Conservation (phyloP, 176 grass and related monocot genomes). For the Cymbopogon citratus region DNA sequence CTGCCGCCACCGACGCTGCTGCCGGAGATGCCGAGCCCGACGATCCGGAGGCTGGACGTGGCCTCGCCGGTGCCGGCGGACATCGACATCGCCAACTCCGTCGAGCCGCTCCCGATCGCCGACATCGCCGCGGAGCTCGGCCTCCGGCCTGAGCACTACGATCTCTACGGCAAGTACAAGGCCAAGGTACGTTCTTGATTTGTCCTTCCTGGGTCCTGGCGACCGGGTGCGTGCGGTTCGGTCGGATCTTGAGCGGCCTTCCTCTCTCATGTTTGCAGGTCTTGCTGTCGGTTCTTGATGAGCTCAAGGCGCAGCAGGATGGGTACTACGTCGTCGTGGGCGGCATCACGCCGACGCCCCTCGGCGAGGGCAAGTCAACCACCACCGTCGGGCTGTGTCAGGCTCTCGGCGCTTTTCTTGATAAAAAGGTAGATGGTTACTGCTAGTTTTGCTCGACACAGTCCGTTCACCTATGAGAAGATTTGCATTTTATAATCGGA, state of each 20-base stretch:
- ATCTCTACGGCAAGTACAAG: constrained; percentile 97
- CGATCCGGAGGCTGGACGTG: constrained; percentile 76
- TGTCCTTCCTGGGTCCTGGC: not conserved
- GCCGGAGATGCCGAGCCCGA: constrained; percentile 37
- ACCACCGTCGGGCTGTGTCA: constrained; percentile 92
- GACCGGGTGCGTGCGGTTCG: not conserved
- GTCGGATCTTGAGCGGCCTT: not conserved
- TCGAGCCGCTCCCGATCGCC: constrained; percentile 69
- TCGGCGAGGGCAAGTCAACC: constrained; percentile 92
- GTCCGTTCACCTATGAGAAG: not conserved
- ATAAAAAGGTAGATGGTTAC: constrained; percentile 59
- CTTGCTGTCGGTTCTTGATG: constrained; percentile 59
- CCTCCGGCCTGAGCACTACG: constrained; percentile 69
- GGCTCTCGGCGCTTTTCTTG: constrained; percentile 85
- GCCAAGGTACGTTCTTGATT: constrained; percentile 59
- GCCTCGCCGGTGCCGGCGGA: constrained; percentile 78
- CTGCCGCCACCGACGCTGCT: constrained; percentile 6
- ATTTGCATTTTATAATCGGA: not conserved
- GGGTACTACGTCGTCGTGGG: constrained; percentile 93
- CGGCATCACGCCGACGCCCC: constrained; percentile 88
- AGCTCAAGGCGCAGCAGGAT: constrained; percentile 63
- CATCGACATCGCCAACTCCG: constrained; percentile 95
- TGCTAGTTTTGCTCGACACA: too few relatives aligned
- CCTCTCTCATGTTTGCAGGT: constrained; percentile 38
- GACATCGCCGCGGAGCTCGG: constrained; percentile 70